These are phyloP conservation scores for Chlamydomonas sp. DNA, from an alignment of 139 green algal genomes.

Conservation along the genomic window DNA sequence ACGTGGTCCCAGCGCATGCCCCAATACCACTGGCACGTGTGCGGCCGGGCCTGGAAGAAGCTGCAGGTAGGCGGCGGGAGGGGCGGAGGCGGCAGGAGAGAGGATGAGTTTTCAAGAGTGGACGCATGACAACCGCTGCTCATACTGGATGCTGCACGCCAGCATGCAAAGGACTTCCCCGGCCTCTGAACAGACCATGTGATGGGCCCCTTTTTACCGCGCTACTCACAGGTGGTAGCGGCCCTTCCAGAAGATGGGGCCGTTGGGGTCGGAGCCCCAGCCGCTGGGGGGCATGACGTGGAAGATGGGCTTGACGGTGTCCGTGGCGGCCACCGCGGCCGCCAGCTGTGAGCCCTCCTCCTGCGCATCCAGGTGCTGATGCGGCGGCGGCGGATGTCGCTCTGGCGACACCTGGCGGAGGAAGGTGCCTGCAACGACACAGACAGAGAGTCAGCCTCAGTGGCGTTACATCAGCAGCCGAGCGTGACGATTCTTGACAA, in stretches of 20 bases:
- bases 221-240: slow-evolving; percentile 54
- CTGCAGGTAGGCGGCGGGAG: slow-evolving; percentile 22
- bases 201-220: not conserved
- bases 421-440: too few species aligned
- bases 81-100: not conserved
- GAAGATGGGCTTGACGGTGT: slow-evolving; percentile 58
- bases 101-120: not conserved
- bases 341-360: too few species aligned
- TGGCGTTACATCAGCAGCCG: too few species aligned
- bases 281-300: slow-evolving; percentile 65
- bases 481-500: too few species aligned
- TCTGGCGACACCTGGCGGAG: too few species aligned
- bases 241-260: slow-evolving; percentile 62
- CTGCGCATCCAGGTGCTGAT: too few species aligned
- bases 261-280: slow-evolving; percentile 84
- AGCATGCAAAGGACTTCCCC: not conserved
- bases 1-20: slow-evolving; percentile 88
- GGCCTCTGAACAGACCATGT: not conserved
- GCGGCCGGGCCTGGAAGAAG: slow-evolving; percentile 70
- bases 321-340: not conserved
- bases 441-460: too few species aligned
- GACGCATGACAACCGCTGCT: too few species aligned
- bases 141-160: not conserved
- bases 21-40: slow-evolving; percentile 83
- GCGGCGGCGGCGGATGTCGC: too few species aligned